Evolutionary conservation across 176 grass and related monocot species (phyloP).

Genomic region (Cenchrus fungigraminus): DNA sequence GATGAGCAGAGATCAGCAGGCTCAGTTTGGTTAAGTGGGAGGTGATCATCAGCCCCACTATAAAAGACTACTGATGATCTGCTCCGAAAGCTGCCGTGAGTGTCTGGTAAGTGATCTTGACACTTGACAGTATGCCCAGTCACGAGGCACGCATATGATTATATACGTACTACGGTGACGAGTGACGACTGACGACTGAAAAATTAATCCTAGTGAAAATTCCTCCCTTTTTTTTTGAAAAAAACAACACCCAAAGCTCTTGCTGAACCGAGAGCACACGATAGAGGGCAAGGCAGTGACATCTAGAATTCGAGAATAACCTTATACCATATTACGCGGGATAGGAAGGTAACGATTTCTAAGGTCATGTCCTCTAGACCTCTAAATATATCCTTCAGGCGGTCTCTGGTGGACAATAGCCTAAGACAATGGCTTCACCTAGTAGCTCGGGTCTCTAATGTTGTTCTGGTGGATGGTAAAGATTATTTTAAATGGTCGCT

Average conservation of each 20-base stretch:
- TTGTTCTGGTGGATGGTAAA: too few relatives aligned
- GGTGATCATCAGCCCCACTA: not conserved
- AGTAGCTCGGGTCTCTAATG: too few relatives aligned
- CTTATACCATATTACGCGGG: too few relatives aligned
- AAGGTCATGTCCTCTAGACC: too few relatives aligned
- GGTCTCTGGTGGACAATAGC: too few relatives aligned
- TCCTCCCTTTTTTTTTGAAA: not conserved
- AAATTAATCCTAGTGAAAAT: not conserved
- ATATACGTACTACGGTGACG: not conserved
- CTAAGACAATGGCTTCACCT: too few relatives aligned
- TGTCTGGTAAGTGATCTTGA: slow-evolving; percentile 24
- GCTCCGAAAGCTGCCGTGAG: not conserved
- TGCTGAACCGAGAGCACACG: not conserved
- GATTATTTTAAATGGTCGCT: too few relatives aligned
- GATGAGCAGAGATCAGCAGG: too few relatives aligned
- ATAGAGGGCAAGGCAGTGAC: slow-evolving; percentile 8
- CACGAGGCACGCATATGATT: not conserved
- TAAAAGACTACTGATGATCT: not conserved
- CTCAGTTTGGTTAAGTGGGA: not conserved
- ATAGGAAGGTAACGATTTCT: too few relatives aligned
- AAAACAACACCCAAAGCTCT: not conserved
- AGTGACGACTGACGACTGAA: too few relatives aligned
- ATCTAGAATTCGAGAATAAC: not conserved
- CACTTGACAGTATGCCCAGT: not conserved
- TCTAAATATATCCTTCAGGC: too few relatives aligned